Percentiles rank a stretch among this genome's conserved stretches.
phyloP scores from a whole-genome alignment of 2,329 filamentous ascomycete species.

The Epichloe gansuensis region DNA sequence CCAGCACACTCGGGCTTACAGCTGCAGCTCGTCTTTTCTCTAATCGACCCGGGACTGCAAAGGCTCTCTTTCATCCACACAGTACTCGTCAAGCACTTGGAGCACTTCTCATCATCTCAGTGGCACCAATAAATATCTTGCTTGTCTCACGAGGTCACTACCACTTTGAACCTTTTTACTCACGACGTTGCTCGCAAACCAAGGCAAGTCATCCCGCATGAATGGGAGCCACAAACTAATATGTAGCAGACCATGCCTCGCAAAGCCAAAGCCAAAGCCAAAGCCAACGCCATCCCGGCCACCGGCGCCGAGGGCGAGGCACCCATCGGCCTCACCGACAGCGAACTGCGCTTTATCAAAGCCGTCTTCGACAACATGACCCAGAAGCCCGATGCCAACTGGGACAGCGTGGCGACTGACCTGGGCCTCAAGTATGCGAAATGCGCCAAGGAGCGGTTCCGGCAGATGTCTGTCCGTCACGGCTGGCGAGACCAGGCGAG shows the following conservation, averaged over 20 bases:
- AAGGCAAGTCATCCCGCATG: no score
- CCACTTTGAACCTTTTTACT: no score
- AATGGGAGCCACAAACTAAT: not conserved
- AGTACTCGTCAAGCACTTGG: no score
- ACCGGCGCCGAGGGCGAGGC: constrained; percentile 9
- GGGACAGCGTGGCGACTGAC: constrained; percentile 22
- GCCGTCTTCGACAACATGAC: constrained; percentile 29
- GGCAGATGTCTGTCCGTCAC: constrained; percentile 27
- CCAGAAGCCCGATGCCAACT: constrained; percentile 28
- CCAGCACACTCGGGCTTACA: no score
- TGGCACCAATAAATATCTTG: no score
- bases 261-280: constrained; percentile 3
- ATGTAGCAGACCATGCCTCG: constrained; percentile 2
- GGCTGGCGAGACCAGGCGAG: constrained; percentile 21
- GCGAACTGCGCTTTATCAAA: constrained; percentile 27
- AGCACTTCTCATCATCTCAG: no score
- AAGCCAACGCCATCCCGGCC: not conserved
- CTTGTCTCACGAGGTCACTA: no score
- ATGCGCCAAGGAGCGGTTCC: constrained; percentile 29
- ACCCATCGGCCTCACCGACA: constrained; percentile 18
- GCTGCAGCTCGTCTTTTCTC: no score
- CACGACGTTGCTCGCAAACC: no score
- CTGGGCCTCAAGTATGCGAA: constrained; percentile 27
- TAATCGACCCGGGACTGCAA: no score
- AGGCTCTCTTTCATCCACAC: no score